Evolutionary conservation across 345 rosid species (phyloP).

Genomic region (Brassica carinata): DNA sequence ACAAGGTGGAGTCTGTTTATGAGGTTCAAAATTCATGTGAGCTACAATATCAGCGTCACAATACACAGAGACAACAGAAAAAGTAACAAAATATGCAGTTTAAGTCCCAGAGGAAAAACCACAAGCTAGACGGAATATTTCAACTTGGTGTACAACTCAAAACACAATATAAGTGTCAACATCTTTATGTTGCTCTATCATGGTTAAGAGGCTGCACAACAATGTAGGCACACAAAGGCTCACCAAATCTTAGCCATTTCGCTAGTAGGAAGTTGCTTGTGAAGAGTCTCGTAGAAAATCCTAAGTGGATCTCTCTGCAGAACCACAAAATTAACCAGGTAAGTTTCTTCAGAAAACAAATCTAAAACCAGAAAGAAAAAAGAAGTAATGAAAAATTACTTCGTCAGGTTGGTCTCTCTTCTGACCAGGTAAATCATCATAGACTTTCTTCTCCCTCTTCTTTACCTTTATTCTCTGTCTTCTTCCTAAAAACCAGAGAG

Average conservation of each 20-base stretch:
- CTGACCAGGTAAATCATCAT: too few relatives aligned
- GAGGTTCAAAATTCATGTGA: too few relatives aligned
- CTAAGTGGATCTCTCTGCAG: conserved; percentile 63
- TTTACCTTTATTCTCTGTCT: too few relatives aligned
- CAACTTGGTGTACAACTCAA: not conserved
- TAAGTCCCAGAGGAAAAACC: not conserved
- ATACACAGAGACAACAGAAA: not conserved
- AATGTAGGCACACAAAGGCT: conserved; percentile 37
- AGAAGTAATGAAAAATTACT: conserved; percentile 42
- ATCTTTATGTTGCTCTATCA: not conserved
- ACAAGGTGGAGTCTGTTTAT: not conserved
- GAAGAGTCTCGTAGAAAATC: conserved; percentile 80
- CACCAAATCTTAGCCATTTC: conserved; percentile 96
- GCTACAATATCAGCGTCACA: not conserved
- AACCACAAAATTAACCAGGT: conserved; percentile 16
- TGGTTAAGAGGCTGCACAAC: not conserved
- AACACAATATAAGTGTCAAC: not conserved
- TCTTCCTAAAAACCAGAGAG: too few relatives aligned
- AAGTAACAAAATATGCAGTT: not conserved
- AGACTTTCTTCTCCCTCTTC: conserved; percentile 16
- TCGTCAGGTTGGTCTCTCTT: conserved; percentile 62
- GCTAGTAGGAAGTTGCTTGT: conserved; percentile 71
- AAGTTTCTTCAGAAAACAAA: not conserved
- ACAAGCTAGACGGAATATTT: not conserved
- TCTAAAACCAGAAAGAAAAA: not conserved